Conservation (phyloP, 768 basidiomycete genomes). For the Lenzites betulinus region DNA sequence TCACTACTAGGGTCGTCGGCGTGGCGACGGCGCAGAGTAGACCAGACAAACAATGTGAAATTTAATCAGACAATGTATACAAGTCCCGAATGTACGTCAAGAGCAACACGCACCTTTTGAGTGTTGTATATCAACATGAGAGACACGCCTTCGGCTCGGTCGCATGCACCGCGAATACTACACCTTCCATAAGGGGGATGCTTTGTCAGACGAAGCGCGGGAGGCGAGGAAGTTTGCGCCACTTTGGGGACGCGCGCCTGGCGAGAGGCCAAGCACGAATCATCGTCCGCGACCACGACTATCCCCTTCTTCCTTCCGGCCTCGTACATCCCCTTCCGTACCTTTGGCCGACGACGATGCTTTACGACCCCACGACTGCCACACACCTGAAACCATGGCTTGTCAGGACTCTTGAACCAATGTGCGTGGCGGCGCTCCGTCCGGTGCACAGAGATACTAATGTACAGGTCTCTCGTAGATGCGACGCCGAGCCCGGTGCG, state of each 20-base stretch:
- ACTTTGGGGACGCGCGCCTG: conserved; percentile 5
- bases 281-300: conserved; percentile 17
- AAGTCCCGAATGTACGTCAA: too few species aligned
- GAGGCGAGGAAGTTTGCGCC: conserved; percentile 26
- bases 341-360: conserved; percentile 44
- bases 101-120: too few species aligned
- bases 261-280: conserved; percentile 2
- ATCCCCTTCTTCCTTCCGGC: conserved; percentile 1
- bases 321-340: conserved; percentile 2
- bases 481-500: conserved; percentile 93
- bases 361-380: conserved; percentile 65
- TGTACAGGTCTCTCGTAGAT: conserved; percentile 50
- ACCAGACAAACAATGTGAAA: too few species aligned
- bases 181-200: conserved; percentile 8
- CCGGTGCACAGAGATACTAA: conserved; percentile 1
- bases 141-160: not conserved
- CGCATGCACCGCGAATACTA: conserved; percentile 4
- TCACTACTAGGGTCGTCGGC: too few species aligned
- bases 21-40: too few species aligned
- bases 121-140: not conserved
- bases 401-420: conserved; percentile 84
- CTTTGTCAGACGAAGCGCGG: conserved; percentile 15
- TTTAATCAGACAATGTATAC: not conserved
- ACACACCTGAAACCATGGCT: conserved; percentile 86
- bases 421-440: conserved; percentile 52